These are phyloP conservation scores for Onygenales sp. DNA, from an alignment of 2,329 filamentous ascomycete genomes.

Conservation along the genomic window DNA sequence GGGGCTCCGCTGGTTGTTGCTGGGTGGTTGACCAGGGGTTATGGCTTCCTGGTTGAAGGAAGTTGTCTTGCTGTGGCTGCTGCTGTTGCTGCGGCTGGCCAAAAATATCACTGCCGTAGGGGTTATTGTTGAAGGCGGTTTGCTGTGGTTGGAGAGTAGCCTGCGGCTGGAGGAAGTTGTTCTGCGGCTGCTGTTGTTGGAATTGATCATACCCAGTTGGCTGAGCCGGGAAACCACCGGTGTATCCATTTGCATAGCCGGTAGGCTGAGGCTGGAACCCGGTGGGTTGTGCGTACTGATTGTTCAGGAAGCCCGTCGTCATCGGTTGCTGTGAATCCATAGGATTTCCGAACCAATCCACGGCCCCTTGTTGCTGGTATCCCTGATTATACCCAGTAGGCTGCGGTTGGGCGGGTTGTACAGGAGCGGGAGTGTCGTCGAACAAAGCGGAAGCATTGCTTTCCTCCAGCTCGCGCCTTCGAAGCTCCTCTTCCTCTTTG, in stretches of 20 bases:
- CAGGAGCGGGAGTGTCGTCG: constrained; percentile 58
- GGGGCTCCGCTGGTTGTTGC: constrained; percentile 47
- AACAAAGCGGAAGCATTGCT: constrained; percentile 81
- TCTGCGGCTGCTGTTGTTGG: constrained; percentile 31
- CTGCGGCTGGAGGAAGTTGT: constrained; percentile 31
- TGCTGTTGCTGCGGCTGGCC: constrained; percentile 44
- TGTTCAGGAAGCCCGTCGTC: constrained; percentile 57
- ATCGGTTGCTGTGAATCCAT: constrained; percentile 69
- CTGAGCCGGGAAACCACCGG: constrained; percentile 60
- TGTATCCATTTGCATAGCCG: constrained; percentile 60
- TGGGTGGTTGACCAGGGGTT: constrained; percentile 78
- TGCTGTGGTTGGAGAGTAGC: constrained; percentile 48
- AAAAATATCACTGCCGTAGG: constrained; percentile 41
- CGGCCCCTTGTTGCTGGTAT: constrained; percentile 91
- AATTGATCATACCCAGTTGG: constrained; percentile 57
- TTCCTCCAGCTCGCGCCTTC: constrained; percentile 77
- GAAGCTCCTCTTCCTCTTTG: constrained; percentile 78
- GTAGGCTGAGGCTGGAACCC: constrained; percentile 55
- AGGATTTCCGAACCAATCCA: constrained; percentile 96
- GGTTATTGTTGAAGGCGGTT: constrained; percentile 48
- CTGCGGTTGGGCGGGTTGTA: constrained; percentile 59
- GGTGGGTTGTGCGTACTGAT: constrained; percentile 66
- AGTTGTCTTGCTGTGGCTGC: constrained; percentile 44
- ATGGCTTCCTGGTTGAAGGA: constrained; percentile 71
- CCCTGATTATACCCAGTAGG: constrained; percentile 90